These are phyloP conservation scores for Udeniomyces megalosporus DNA, from an alignment of 768 basidiomycete species.

Conservation along the genomic window DNA sequence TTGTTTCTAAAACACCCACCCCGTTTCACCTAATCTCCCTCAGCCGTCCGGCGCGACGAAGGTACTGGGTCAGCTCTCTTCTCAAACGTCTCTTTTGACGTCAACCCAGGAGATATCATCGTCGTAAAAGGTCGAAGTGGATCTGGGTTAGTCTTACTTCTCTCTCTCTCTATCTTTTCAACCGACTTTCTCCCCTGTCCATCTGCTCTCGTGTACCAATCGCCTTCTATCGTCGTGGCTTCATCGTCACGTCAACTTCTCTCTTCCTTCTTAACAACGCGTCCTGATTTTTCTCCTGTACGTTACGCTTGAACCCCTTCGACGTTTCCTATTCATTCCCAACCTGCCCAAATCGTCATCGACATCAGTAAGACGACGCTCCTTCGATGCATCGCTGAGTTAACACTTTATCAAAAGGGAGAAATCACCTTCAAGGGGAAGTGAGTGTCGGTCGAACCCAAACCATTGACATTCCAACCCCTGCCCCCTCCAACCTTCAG, in stretches of 20 bases:
- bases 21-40: neutral
- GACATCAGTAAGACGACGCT: conserved; percentile 40
- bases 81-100: conserved; percentile 42
- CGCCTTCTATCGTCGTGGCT: neutral
- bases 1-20: neutral
- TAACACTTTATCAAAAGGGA: conserved; percentile 50
- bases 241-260: neutral
- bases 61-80: conserved; percentile 35
- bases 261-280: neutral
- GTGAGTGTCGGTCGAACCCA: conserved; percentile 29
- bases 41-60: conserved; percentile 9
- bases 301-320: too few species aligned
- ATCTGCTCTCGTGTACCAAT: conserved; percentile 36
- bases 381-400: conserved; percentile 67
- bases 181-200: neutral
- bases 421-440: conserved; percentile 49
- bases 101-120: conserved; percentile 58
- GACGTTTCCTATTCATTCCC: too few species aligned
- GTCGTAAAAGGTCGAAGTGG: conserved; percentile 68
- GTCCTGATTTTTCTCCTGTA: too few species aligned
- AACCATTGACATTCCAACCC: too few species aligned
- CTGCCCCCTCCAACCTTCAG: too few species aligned
- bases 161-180: neutral
- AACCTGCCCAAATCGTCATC: too few species aligned
- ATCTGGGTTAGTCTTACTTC: conserved; percentile 40